Evolutionary conservation across 2,329 filamentous ascomycete species (phyloP).

Genomic region (Aspergillus sp.): DNA sequence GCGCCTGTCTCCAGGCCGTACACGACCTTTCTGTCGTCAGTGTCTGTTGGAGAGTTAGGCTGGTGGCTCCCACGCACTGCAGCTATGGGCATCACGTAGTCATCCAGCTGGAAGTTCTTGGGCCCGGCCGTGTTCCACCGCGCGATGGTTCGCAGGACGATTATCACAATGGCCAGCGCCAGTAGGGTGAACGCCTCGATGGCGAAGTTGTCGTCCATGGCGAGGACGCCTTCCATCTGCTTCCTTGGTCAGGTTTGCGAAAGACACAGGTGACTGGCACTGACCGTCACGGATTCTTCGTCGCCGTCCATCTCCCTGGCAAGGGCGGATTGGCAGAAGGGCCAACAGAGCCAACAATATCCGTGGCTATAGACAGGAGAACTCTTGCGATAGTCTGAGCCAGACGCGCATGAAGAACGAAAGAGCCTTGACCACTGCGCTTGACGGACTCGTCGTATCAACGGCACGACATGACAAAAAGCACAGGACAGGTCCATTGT

Average conservation of each 20-base stretch:
- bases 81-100: slow-evolving; percentile 47
- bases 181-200: slow-evolving; percentile 41
- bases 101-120: slow-evolving; percentile 42
- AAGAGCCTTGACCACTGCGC: no score
- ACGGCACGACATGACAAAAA: neutral
- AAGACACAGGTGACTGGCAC: no score
- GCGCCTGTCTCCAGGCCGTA: slow-evolving; percentile 41
- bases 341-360: no score
- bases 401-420: no score
- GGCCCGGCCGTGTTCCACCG: slow-evolving; percentile 38
- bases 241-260: no score
- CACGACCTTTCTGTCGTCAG: slow-evolving; percentile 25
- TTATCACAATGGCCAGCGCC: slow-evolving; percentile 39
- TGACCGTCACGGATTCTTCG: no score
- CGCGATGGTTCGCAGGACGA: slow-evolving; percentile 40
- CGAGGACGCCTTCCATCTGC: slow-evolving; percentile 4
- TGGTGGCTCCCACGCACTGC: slow-evolving; percentile 27
- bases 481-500: neutral
- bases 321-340: no score
- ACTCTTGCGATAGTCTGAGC: no score
- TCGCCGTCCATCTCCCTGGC: no score
- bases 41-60: neutral
- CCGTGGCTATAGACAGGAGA: no score
- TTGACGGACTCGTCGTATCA: neutral
- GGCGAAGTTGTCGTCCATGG: neutral